Conservation (phyloP, 2,329 filamentous ascomycete species). For the Hymenoscyphus fraxineus region DNA sequence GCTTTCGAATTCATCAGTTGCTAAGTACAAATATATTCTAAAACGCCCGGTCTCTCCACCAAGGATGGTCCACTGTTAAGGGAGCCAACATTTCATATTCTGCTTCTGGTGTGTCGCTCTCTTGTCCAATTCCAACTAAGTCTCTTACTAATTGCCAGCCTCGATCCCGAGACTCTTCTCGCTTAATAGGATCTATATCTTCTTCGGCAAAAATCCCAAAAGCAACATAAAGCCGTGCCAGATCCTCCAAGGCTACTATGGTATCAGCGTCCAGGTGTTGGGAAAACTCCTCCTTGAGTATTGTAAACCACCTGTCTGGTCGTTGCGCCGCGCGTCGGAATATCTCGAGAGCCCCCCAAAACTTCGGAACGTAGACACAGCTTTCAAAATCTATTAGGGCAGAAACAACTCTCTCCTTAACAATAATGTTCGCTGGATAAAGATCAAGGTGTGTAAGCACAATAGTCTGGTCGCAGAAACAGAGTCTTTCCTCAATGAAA, state of each 20-base stretch:
- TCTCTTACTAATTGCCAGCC: conserved; percentile 1
- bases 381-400: neutral
- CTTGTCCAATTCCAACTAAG: neutral
- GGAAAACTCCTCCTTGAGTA: conserved; percentile 4
- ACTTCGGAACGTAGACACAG: conserved; percentile 5
- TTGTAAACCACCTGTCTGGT: neutral
- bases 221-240: too few relatives aligned
- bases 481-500: too few relatives aligned
- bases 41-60: neutral
- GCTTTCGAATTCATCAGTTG: too few relatives aligned
- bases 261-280: conserved; percentile 6
- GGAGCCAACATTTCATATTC: neutral
- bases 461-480: neutral
- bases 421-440: too few relatives aligned
- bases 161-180: neutral
- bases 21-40: neutral
- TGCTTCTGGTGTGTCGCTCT: neutral
- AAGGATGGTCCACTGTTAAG: neutral
- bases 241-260: neutral
- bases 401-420: neutral
- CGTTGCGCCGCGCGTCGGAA: conserved; percentile 2
- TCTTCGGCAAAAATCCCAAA: neutral
- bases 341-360: conserved; percentile 6
- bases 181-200: neutral
- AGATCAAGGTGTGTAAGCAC: too few relatives aligned